Evolutionary conservation across 495 filamentous ascomycete species (phyloP), one percentile per base, ranked within the genome.

Genomic region (Hapsidospora chrysogenum): DNA sequence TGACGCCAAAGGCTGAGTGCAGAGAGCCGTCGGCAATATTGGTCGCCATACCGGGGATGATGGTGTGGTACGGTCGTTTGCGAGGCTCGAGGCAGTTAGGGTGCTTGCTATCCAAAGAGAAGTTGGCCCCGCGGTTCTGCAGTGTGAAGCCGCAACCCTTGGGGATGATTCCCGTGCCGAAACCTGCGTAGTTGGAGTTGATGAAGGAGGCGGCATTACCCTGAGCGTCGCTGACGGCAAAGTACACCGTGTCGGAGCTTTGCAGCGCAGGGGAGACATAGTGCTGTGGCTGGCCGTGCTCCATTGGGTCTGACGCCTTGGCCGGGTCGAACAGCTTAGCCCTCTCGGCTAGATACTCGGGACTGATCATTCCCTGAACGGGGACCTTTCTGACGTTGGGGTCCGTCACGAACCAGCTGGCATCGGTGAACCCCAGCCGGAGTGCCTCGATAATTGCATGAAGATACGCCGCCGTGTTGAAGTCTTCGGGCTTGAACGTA

Each of bases 31-130:
- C 83, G 11, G 57, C 62, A 1, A 70, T 48, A 41, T 85, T 80
- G 3, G 89, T 96, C 31, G 89, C 70, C 52, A 95, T 66, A 0
- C 80, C 86, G 0, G 89, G 86, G 48, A 97, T 97, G 54, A 97
- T 96, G 36, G 89, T 97, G 50, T 96, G 92, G 52, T 95, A 97
- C 0, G 89, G 92, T 13, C 89, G 54, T 58, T 96, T 96, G n/a
- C 68, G 51, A 1, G 85, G 82, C 3, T 70, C 82, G 22, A 87
- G 58, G 8, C 59, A 67, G 45, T 97, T 95, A 1, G 86, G 84
- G 48, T 92, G 84, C 0, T 49, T 43, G 0, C 57, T 44, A 21
- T 63, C 48, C 2, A 97, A 64, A 1, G 60, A 60, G 62, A 97
- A 97, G 40, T 81, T 80, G 22, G 76, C 73, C 26, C 80, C 92